phyloP scores from a whole-genome alignment of 164 flowering plant genomes.

The Annona cherimola region DNA sequence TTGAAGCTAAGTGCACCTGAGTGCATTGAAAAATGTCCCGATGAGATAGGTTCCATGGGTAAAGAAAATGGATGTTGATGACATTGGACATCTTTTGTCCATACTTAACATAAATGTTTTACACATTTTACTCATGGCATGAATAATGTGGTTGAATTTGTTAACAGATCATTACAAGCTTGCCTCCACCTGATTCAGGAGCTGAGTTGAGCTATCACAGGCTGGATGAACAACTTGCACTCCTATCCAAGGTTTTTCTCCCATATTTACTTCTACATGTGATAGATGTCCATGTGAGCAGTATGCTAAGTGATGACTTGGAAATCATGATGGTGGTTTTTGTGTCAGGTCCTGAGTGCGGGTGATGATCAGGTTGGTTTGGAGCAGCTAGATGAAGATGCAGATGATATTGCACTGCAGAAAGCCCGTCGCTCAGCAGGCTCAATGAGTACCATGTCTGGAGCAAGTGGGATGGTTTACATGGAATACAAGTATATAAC shows the following conservation, averaged over 20 bases:
- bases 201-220: constrained; percentile 57
- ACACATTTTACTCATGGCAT: not conserved
- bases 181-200: constrained; percentile 91
- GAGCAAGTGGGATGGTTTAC: constrained; percentile 84
- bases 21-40: no score
- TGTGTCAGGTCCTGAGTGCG: constrained; percentile 63
- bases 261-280: not conserved
- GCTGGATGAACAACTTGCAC: constrained; percentile 69
- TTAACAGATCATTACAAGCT: constrained; percentile 68
- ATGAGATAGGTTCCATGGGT: no score
- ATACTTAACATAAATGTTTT: no score
- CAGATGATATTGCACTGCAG: constrained; percentile 69
- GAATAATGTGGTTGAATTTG: not conserved
- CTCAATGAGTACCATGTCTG: constrained; percentile 93
- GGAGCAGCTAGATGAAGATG: constrained; percentile 87
- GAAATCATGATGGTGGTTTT: constrained; percentile 7
- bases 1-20: no score
- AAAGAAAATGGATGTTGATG: no score
- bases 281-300: not conserved
- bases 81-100: no score
- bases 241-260: constrained; percentile 61
- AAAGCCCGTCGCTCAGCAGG: constrained; percentile 69
- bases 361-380: constrained; percentile 87
- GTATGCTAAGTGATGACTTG: not conserved
- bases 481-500: constrained; percentile 79